Percentiles rank a stretch among this genome's conserved stretches.
phyloP scores from a whole-genome alignment of 345 rosid genomes.

The Nephelium lappaceum region DNA sequence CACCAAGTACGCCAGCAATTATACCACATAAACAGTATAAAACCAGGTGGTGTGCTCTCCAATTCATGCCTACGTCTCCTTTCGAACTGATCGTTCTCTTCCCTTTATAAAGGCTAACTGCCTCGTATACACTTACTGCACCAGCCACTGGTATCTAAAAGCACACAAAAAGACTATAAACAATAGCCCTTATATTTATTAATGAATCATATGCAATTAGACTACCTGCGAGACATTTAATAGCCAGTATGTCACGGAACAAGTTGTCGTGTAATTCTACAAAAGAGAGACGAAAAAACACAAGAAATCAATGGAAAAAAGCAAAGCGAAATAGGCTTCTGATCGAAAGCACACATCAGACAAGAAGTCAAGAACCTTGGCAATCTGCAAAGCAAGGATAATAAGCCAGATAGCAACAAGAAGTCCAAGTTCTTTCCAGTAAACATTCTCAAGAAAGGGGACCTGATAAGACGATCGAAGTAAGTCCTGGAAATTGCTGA shows the following conservation, averaged over 20 bases:
- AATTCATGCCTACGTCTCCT: slow-evolving; percentile 34
- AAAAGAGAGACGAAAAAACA: background rate
- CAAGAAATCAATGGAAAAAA: background rate
- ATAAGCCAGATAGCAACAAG: slow-evolving; percentile 43
- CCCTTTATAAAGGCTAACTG: slow-evolving; percentile 42
- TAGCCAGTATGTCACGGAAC: slow-evolving; percentile 44
- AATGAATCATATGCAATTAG: too few species aligned
- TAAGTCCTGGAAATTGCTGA: background rate
- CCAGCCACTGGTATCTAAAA: slow-evolving; percentile 28
- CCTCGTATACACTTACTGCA: slow-evolving; percentile 40
- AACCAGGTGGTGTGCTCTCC: slow-evolving; percentile 31
- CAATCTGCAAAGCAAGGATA: slow-evolving; percentile 46
- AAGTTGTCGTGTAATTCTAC: slow-evolving; percentile 40
- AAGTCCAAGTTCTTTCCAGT: slow-evolving; percentile 51
- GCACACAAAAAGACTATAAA: background rate
- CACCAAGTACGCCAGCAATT: slow-evolving; percentile 46
- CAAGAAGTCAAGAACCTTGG: slow-evolving; percentile 42
- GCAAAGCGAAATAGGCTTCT: background rate
- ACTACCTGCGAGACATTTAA: slow-evolving; percentile 39
- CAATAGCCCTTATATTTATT: too few species aligned
- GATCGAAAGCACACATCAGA: slow-evolving; percentile 20
- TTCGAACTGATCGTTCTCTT: slow-evolving; percentile 37
- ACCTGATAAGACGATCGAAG: slow-evolving; percentile 29
- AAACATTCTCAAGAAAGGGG: slow-evolving; percentile 39
- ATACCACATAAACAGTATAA: slow-evolving; percentile 39